Conservation (phyloP, 2,329 filamentous ascomycete species). For the Pseudopyrenochaeta lycopersici region DNA sequence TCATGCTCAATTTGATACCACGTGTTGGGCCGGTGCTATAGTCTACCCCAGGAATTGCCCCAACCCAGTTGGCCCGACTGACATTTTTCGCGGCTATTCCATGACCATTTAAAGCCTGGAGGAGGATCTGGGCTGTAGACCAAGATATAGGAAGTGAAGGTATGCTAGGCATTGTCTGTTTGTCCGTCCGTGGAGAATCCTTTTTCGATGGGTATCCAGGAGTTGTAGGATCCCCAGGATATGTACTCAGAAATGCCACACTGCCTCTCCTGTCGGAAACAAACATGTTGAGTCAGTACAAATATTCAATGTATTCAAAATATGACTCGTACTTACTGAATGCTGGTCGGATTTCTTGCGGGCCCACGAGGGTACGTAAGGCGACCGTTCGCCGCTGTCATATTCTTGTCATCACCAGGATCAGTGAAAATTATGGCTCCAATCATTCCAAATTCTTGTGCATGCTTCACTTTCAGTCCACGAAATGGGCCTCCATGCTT, state of each 20-base stretch:
- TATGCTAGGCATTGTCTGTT: constrained; percentile 74
- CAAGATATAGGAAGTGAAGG: constrained; percentile 90
- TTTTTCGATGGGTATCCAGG: constrained; percentile 82
- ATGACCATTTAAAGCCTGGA: constrained; percentile 85
- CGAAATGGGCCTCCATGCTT: constrained; percentile 58
- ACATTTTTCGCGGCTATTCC: constrained; percentile 66
- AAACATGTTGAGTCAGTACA: no score
- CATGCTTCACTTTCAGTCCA: constrained; percentile 59
- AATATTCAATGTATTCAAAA: no score
- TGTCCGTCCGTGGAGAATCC: constrained; percentile 74
- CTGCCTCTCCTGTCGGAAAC: constrained; percentile 43
- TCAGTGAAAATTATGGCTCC: constrained; percentile 58
- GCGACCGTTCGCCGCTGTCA: constrained; percentile 58
- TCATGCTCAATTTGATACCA: constrained; percentile 56
- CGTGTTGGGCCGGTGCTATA: constrained; percentile 56
- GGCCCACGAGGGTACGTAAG: constrained; percentile 53
- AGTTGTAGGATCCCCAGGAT: constrained; percentile 55
- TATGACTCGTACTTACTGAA: constrained; percentile 45
- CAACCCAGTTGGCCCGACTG: constrained; percentile 50
- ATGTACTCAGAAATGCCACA: constrained; percentile 68
- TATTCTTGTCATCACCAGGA: constrained; percentile 57
- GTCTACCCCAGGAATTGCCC: constrained; percentile 46
- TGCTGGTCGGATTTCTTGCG: constrained; percentile 55
- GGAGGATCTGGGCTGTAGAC: constrained; percentile 78
- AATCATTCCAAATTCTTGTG: constrained; percentile 56